These are phyloP conservation scores for Mortierella hygrophila DNA, from an alignment of 192 early-diverging fungal species.

Conservation along the genomic window DNA sequence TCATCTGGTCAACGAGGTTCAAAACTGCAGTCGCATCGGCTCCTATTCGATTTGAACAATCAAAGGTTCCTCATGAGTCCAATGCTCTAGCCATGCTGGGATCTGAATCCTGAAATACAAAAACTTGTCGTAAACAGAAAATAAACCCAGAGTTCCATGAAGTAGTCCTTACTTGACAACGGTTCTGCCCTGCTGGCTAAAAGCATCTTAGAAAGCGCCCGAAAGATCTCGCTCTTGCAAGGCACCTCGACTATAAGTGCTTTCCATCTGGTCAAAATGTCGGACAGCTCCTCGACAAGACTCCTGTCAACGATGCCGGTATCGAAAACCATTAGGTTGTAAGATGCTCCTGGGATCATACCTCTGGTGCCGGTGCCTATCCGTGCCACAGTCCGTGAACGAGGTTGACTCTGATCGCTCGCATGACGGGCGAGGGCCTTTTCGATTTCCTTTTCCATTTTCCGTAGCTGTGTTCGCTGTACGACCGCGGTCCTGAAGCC, in stretches of 20 bases:
- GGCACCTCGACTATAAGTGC: conserved; percentile 34
- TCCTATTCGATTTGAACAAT: conserved; percentile 2
- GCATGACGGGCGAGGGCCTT: conserved; percentile 31
- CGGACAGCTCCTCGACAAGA: conserved; percentile 36
- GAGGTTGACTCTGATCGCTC: conserved; percentile 24
- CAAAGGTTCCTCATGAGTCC: neutral
- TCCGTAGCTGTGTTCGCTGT: conserved; percentile 54
- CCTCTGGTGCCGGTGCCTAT: conserved; percentile 34
- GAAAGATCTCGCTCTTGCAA: conserved; percentile 32
- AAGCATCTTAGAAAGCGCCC: conserved; percentile 35
- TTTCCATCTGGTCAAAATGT: conserved; percentile 30
- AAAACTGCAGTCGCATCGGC: conserved; percentile 22
- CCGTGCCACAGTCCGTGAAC: conserved; percentile 27
- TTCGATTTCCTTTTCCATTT: conserved; percentile 62
- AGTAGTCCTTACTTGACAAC: conserved; percentile 22
- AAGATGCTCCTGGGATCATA: conserved; percentile 39
- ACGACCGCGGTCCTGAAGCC: conserved; percentile 58
- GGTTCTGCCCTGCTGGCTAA: conserved; percentile 17
- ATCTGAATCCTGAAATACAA: neutral
- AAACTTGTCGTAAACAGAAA: neutral
- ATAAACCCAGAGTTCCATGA: too few species aligned
- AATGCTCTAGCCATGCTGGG: neutral
- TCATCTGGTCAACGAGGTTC: conserved; percentile 40
- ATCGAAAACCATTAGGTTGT: conserved; percentile 31
- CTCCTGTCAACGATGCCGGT: conserved; percentile 5